Conservation (phyloP, 805 yeast genomes). For the Myxozyma neglecta region DNA sequence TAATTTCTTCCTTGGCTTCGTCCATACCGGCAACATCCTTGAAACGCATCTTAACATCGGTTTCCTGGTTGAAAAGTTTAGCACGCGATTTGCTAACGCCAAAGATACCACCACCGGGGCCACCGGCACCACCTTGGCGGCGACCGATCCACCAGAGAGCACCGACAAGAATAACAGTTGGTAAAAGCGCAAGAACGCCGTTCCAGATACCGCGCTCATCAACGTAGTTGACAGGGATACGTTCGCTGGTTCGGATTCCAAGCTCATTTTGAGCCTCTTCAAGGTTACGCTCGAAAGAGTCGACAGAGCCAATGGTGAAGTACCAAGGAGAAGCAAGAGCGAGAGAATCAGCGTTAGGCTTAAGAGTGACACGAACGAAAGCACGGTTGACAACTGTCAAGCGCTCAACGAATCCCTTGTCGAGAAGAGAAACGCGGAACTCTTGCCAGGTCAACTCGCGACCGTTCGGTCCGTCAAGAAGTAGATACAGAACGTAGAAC, state of each 20-base stretch:
- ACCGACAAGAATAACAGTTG: conserved; percentile 86
- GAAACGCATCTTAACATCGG: conserved; percentile 83
- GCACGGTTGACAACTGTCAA: conserved; percentile 75
- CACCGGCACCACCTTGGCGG: conserved; percentile 58
- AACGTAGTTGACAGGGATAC: conserved; percentile 79
- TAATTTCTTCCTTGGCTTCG: conserved; percentile 95
- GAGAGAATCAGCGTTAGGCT: conserved; percentile 54
- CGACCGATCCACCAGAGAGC: conserved; percentile 83
- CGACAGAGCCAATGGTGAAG: conserved; percentile 87
- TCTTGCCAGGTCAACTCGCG: conserved; percentile 86
- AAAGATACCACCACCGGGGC: conserved; percentile 74
- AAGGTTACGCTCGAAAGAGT: conserved; percentile 77
- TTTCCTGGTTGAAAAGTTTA: conserved; percentile 84
- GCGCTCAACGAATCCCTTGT: conserved; percentile 72
- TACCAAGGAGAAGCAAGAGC: conserved; percentile 43
- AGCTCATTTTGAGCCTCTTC: conserved; percentile 72
- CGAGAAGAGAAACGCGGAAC: conserved; percentile 71
- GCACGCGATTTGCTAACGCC: conserved; percentile 84
- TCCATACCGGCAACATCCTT: conserved; percentile 96
- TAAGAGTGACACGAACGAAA: conserved; percentile 66
- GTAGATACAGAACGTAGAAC: conserved; percentile 11
- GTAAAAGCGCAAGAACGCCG: conserved; percentile 70
- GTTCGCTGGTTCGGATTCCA: conserved; percentile 58
- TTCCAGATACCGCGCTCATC: conserved; percentile 68
- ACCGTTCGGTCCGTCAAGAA: conserved; percentile 21